These are phyloP conservation scores for Vigna mungo DNA, from an alignment of 306 rosid species.

Conservation along the genomic window DNA sequence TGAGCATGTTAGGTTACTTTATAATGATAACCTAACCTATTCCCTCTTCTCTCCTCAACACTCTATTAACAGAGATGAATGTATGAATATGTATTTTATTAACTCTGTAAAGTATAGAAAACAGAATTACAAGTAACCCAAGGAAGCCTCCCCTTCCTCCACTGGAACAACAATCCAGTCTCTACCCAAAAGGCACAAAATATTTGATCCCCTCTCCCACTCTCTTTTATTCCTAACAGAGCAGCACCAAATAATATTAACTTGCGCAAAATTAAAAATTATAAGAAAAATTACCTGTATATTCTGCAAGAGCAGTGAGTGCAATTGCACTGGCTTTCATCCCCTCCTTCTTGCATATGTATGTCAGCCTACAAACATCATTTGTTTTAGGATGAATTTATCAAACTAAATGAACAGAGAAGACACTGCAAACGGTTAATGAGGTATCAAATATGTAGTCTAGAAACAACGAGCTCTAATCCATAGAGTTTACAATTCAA, in stretches of 20 bases:
- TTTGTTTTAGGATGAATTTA: conserved; percentile 5
- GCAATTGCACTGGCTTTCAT: conserved; percentile 79
- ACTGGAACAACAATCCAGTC: too few species aligned
- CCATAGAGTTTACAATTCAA: conserved; percentile 1
- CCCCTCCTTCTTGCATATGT: conserved; percentile 92
- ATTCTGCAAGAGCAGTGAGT: conserved; percentile 82
- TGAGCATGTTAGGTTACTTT: neutral
- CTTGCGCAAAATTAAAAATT: conserved; percentile 25
- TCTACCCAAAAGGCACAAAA: too few species aligned
- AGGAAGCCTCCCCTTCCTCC: too few species aligned
- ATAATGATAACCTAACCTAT: too few species aligned
- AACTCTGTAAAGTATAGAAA: too few species aligned
- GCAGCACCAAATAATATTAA: conserved; percentile 12
- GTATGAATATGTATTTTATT: too few species aligned
- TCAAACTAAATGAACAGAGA: conserved; percentile 35
- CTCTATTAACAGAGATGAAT: too few species aligned
- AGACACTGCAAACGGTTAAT: conserved; percentile 2
- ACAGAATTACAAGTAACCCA: too few species aligned
- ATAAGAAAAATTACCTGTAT: conserved; percentile 69
- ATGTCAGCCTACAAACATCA: conserved; percentile 67
- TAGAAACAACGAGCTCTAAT: conserved; percentile 4
- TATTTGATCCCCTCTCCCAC: too few species aligned
- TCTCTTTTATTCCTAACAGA: too few species aligned
- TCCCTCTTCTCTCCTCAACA: too few species aligned
- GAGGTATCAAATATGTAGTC: conserved; percentile 9